Evolutionary conservation across 2,329 filamentous ascomycete genomes (phyloP).

Genomic region (Beauveria rudraprayagi): DNA sequence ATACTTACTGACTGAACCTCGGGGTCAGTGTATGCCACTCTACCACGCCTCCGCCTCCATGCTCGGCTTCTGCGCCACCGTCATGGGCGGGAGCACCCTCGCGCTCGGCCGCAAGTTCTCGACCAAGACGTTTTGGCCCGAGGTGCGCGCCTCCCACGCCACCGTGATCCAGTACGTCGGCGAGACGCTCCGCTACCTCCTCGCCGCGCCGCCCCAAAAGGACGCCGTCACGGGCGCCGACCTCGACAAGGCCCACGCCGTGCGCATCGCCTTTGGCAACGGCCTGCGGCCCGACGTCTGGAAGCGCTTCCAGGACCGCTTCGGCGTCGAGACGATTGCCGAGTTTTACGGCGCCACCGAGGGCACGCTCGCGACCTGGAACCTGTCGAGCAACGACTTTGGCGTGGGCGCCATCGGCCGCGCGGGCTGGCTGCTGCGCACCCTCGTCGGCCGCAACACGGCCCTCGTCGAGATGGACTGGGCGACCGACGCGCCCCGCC

Average conservation of each 20-base stretch:
- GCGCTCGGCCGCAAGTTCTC: constrained; percentile 73
- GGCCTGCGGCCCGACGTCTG: constrained; percentile 80
- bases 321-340: constrained; percentile 62
- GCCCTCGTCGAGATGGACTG: constrained; percentile 66
- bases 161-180: constrained; percentile 82
- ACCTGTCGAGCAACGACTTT: constrained; percentile 65
- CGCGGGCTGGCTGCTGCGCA: constrained; percentile 52
- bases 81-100: constrained; percentile 56
- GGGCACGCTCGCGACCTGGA: constrained; percentile 62
- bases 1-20: background rate
- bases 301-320: constrained; percentile 74
- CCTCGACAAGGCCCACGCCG: constrained; percentile 63
- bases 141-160: constrained; percentile 61
- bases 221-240: constrained; percentile 57
- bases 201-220: constrained; percentile 55
- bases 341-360: constrained; percentile 81
- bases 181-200: constrained; percentile 76
- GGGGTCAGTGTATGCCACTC: constrained; percentile 63
- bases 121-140: constrained; percentile 66
- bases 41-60: constrained; percentile 76
- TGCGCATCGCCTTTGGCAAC: constrained; percentile 73
- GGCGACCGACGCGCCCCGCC: constrained; percentile 57
- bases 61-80: constrained; percentile 55
- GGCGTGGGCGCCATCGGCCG: constrained; percentile 69
- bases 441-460: constrained; percentile 42